phyloP scores from a whole-genome alignment of 495 filamentous ascomycete genomes.

The Penicillium robsamsonii region DNA sequence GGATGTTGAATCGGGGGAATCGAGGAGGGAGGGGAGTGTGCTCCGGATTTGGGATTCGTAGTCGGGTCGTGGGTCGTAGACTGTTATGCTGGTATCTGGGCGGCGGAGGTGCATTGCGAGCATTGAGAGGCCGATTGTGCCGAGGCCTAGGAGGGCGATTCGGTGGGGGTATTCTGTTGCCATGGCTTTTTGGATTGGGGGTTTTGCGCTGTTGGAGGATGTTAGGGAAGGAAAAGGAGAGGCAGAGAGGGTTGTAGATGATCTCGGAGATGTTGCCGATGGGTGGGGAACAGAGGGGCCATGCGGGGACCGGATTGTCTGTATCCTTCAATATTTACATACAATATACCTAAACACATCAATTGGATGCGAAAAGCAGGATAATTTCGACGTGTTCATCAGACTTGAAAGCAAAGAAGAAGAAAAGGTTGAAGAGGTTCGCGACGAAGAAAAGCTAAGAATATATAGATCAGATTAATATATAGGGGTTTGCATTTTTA shows the following conservation, averaged over 20 bases:
- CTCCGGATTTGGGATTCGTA: conserved; percentile 42
- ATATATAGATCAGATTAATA: too few species aligned
- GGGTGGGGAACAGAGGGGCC: neutral
- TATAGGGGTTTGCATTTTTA: too few species aligned
- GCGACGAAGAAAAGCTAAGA: too few species aligned
- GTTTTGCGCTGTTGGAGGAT: neutral
- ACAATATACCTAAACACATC: too few species aligned
- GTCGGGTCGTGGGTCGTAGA: conserved; percentile 55
- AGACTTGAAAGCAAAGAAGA: too few species aligned
- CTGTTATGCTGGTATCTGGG: conserved; percentile 40
- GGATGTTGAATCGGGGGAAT: neutral
- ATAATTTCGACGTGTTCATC: too few species aligned
- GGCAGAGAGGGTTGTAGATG: neutral
- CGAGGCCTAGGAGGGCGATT: conserved; percentile 54
- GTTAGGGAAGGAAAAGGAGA: neutral
- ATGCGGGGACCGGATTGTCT: neutral
- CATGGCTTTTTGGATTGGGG: conserved; percentile 15
- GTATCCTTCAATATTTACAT: too few species aligned
- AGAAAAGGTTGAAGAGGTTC: too few species aligned
- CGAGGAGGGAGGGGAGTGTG: conserved; percentile 36
- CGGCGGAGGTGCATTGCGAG: conserved; percentile 53
- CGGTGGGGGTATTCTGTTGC: conserved; percentile 25
- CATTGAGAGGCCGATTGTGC: conserved; percentile 62
- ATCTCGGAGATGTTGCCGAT: conserved; percentile 1
- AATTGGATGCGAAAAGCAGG: too few species aligned